Conservation (phyloP, 176 grass and related monocot species). For the Musa beccarii region DNA sequence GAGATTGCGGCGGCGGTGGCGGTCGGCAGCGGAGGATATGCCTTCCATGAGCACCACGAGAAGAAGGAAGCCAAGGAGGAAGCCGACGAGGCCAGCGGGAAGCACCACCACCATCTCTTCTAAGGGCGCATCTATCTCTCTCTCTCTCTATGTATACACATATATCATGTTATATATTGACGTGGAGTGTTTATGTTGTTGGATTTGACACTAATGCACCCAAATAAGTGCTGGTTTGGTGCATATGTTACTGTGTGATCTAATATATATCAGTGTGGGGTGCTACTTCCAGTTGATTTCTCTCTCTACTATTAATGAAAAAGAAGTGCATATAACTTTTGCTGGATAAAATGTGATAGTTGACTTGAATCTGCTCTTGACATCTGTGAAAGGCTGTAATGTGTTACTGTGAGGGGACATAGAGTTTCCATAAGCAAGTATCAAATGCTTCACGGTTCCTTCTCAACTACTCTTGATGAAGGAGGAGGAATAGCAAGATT, state of each 20-base stretch:
- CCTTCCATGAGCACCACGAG: constrained; percentile 85
- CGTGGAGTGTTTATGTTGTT: not conserved
- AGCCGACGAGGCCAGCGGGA: constrained; percentile 50
- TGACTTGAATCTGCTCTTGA: too few species aligned
- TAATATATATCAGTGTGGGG: not conserved
- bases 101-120: constrained; percentile 82
- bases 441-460: too few species aligned
- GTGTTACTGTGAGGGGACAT: too few species aligned
- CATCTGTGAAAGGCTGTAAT: too few species aligned
- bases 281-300: not conserved
- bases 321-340: too few species aligned
- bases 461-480: too few species aligned
- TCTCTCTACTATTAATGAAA: not conserved
- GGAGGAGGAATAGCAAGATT: too few species aligned
- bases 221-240: constrained; percentile 3
- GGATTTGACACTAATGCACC: not conserved
- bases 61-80: constrained; percentile 76
- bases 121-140: not conserved
- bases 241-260: not conserved
- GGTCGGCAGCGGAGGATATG: constrained; percentile 61
- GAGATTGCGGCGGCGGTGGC: constrained; percentile 56
- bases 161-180: not conserved
- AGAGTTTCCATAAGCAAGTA: too few species aligned
- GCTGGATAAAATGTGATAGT: too few species aligned
- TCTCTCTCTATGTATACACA: not conserved